Conservation (phyloP, 2,329 filamentous ascomycete genomes). For the Penicillium concentricum region DNA sequence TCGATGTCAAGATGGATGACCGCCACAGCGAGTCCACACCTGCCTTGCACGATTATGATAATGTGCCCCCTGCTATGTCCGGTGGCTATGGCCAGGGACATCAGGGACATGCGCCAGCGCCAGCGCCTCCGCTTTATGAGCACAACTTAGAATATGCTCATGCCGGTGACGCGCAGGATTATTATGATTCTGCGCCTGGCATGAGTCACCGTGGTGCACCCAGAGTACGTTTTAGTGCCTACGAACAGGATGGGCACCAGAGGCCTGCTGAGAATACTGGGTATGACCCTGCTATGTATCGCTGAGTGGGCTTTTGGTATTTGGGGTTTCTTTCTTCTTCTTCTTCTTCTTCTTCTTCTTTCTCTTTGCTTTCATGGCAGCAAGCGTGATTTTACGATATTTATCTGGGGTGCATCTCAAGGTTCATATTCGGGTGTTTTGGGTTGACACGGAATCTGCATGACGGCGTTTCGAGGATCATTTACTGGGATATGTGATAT, state of each 20-base stretch:
- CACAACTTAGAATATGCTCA: slow-evolving; percentile 22
- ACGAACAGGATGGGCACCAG: slow-evolving; percentile 23
- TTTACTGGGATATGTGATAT: slow-evolving; percentile 2
- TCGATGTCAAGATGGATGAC: slow-evolving; percentile 38
- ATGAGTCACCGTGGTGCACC: slow-evolving; percentile 18
- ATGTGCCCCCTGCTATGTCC: slow-evolving; percentile 5
- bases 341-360: background rate
- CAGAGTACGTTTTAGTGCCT: slow-evolving; percentile 22
- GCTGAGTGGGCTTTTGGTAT: slow-evolving; percentile 17
- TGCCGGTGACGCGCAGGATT: slow-evolving; percentile 27
- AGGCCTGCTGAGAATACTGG: slow-evolving; percentile 33
- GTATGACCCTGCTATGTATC: slow-evolving; percentile 37
- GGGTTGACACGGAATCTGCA: background rate
- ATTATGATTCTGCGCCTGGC: slow-evolving; percentile 28
- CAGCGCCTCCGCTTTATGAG: slow-evolving; percentile 1
- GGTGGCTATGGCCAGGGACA: background rate
- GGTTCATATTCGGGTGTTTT: background rate
- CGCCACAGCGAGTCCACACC: slow-evolving; percentile 18
- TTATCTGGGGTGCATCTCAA: background rate
- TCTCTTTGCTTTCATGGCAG: background rate
- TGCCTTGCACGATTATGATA: slow-evolving; percentile 11
- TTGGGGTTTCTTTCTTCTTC: background rate
- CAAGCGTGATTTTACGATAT: background rate
- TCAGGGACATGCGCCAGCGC: too few species aligned
- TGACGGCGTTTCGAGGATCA: slow-evolving; percentile 4